Conservation (phyloP, 2,329 filamentous ascomycete species). For the Aspergillus novofumigatus region DNA sequence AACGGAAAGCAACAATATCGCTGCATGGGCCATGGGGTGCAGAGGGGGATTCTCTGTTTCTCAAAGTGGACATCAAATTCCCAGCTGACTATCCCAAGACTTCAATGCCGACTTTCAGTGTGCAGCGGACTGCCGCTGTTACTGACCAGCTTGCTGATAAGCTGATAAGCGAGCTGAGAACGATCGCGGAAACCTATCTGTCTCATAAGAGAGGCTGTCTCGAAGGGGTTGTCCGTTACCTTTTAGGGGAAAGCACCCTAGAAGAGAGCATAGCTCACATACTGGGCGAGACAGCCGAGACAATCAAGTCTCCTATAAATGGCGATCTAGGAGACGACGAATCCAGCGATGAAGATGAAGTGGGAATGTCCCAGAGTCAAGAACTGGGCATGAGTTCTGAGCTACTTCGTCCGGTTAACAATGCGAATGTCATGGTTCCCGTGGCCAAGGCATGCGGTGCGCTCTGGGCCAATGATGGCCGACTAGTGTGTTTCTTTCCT, state of each 20-base stretch:
- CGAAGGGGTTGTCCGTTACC: slow-evolving; percentile 59
- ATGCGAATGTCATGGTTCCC: slow-evolving; percentile 62
- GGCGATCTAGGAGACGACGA: slow-evolving; percentile 61
- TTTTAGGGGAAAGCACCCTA: slow-evolving; percentile 55
- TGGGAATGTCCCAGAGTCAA: slow-evolving; percentile 40
- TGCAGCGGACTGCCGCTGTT: slow-evolving; percentile 57
- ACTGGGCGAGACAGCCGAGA: slow-evolving; percentile 55
- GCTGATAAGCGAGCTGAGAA: slow-evolving; percentile 49
- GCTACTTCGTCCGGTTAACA: slow-evolving; percentile 52
- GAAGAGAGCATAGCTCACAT: slow-evolving; percentile 53
- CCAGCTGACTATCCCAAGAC: slow-evolving; percentile 53
- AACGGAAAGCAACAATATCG: slow-evolving; percentile 52
- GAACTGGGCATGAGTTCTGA: slow-evolving; percentile 49
- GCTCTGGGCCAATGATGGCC: slow-evolving; percentile 54
- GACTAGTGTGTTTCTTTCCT: slow-evolving; percentile 56
- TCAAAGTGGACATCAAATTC: slow-evolving; percentile 57
- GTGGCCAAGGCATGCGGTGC: slow-evolving; percentile 57
- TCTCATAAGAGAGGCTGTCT: slow-evolving; percentile 52
- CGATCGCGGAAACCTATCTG: slow-evolving; percentile 54
- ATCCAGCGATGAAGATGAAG: slow-evolving; percentile 77
- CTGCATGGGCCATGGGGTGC: slow-evolving; percentile 59
- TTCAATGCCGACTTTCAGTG: slow-evolving; percentile 48
- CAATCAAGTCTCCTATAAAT: slow-evolving; percentile 41
- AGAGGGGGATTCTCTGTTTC: slow-evolving; percentile 49
- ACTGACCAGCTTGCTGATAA: slow-evolving; percentile 48